Evolutionary conservation across 306 rosid species (phyloP), one percentile per base, ranked within the genome.

Genomic region (Oxytropis ochrocephala): DNA sequence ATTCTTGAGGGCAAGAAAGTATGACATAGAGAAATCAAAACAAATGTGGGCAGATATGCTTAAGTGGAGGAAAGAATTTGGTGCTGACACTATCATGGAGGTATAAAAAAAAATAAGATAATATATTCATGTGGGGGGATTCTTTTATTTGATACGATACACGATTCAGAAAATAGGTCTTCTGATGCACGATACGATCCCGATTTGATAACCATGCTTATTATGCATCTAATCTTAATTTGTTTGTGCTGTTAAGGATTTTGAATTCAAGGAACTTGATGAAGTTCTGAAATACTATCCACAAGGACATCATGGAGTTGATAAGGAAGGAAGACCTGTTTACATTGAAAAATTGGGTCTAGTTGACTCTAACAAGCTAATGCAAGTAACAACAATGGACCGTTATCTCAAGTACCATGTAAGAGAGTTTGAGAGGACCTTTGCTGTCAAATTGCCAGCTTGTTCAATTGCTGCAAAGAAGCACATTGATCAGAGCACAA

Each of bases 21-120:
- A 80, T 48, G 99, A 95, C 69, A 47, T 91, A 51, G 97, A 95
- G 70, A 95, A 95, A 75, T 53, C 97, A 68, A 95, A 95, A 83
- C 95, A 95, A 76, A 95, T 95, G 99, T 95, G 99, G 99, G n/a
- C 83, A 67, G 99, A 95, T 54, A 95, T 89, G 99, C 92, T 95
- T 10, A 85, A 83, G 14, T 95, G 97, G 99, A 91, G 97, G 84
- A 82, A 69, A 75, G 95, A 95, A 67, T 91, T 89, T 71, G 96
- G 89, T 24, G 85, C 95, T 27, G 99, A 91, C 85, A 95, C 91
- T n/a, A 77, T 94, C 57, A 74, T 84, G 95, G 97, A 91, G 99
- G 98, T 93, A 83, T 17, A 64, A 38, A 9, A 30, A 10, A 33
- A 35, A 24, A 61, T 3, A 47, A 44, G 11, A 42, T 27, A 69